Conservation (phyloP, 1,284 basidiomycete species). For the Rhodotorula mucilaginosa region DNA sequence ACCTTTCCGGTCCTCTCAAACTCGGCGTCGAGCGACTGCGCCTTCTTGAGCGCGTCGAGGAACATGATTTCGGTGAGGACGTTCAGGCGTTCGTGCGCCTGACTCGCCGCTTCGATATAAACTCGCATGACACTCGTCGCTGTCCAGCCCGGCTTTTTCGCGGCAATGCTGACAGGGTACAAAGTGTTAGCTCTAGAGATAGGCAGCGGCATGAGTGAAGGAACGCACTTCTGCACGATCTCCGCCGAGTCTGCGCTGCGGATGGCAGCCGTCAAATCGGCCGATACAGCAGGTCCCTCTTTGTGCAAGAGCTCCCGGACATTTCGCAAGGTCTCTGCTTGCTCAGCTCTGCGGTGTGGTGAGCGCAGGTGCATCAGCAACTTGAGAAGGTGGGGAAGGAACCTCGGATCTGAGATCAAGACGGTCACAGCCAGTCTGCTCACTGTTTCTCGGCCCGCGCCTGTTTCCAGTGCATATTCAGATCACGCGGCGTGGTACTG, state of each 20-base stretch:
- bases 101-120: constrained; percentile 65
- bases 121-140: constrained; percentile 68
- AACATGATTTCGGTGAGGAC: constrained; percentile 78
- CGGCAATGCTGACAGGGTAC: constrained; percentile 4
- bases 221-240: constrained; percentile 18
- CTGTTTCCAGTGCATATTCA: constrained; percentile 28
- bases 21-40: constrained; percentile 63
- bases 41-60: constrained; percentile 61
- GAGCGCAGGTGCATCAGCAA: neutral
- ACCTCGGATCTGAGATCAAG: neutral
- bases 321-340: constrained; percentile 7
- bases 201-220: neutral
- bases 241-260: constrained; percentile 2
- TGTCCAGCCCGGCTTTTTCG: constrained; percentile 60
- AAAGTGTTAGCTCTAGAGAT: neutral
- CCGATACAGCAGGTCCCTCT: neutral
- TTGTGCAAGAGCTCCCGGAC: neutral
- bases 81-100: constrained; percentile 67
- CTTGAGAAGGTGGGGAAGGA: neutral
- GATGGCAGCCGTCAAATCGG: constrained; percentile 11
- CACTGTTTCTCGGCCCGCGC: neutral
- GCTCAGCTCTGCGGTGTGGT: constrained; percentile 13
- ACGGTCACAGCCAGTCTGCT: neutral
- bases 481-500: too few species aligned
- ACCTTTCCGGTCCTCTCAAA: constrained; percentile 61